Conservation (phyloP, 2,329 filamentous ascomycete genomes). For the Aspergillus niger region DNA sequence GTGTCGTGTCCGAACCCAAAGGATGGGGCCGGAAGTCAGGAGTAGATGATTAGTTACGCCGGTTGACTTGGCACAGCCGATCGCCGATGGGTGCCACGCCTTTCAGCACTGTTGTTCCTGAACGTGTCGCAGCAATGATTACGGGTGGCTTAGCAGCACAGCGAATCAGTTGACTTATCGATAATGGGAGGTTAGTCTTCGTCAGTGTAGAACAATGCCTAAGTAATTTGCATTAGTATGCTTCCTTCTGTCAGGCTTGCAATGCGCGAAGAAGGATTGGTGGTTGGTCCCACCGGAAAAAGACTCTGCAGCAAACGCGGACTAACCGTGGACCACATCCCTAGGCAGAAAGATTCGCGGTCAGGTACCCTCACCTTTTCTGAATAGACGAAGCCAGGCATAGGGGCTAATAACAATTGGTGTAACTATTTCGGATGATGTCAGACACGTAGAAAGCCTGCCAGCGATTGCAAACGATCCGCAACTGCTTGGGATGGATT, state of each 20-base stretch:
- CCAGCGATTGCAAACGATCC: not conserved
- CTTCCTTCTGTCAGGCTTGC: not conserved
- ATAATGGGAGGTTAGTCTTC: not conserved
- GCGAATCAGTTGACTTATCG: not conserved
- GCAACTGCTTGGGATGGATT: no score
- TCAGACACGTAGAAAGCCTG: not conserved
- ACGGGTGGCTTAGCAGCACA: not conserved
- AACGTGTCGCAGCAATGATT: not conserved
- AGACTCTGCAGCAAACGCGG: not conserved
- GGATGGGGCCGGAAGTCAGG: not conserved
- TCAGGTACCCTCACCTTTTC: not conserved
- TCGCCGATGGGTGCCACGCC: not conserved
- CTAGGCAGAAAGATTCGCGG: slow-evolving; percentile 1
- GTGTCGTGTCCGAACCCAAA: not conserved
- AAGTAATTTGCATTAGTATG: not conserved
- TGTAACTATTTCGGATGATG: not conserved
- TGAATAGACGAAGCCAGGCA: not conserved
- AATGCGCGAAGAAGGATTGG: not conserved
- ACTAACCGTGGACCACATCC: not conserved
- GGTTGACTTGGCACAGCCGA: not conserved
- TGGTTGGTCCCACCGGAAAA: not conserved
- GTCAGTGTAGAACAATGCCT: not conserved
- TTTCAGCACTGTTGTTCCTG: not conserved
- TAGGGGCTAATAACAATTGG: not conserved
- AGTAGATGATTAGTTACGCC: not conserved